phyloP scores from a whole-genome alignment of 148 eudicot genomes.

The Rhododendron kiyosumense region DNA sequence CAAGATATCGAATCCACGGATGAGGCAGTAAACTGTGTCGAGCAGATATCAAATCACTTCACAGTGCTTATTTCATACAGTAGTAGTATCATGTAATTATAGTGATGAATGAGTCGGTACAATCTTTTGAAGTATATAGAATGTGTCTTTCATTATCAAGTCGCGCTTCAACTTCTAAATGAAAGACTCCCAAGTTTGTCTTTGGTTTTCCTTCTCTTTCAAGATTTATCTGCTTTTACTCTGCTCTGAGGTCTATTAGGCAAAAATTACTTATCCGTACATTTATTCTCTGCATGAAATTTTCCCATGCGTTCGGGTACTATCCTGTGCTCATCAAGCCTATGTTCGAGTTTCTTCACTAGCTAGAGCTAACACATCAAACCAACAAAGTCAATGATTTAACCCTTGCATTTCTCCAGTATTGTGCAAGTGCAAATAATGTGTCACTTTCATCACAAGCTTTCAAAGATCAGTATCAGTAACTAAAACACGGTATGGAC shows the following conservation, averaged over 20 bases:
- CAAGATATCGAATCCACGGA: constrained; percentile 23
- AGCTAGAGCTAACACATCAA: neutral
- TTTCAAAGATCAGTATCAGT: neutral
- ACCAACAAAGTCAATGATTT: neutral
- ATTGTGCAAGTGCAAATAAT: neutral
- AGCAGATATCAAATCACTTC: too few species aligned
- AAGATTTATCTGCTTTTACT: neutral
- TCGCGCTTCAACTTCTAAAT: constrained; percentile 6
- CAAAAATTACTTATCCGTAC: neutral
- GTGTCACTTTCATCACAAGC: neutral
- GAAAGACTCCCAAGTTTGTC: neutral
- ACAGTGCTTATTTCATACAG: neutral
- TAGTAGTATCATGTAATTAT: neutral
- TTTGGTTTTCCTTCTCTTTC: neutral
- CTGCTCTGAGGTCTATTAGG: neutral
- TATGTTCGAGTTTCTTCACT: neutral
- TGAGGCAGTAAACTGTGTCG: neutral
- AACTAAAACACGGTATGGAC: neutral
- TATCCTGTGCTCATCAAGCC: neutral
- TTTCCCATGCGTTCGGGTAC: neutral
- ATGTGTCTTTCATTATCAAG: neutral
- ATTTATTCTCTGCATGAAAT: neutral
- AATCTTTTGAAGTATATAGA: neutral
- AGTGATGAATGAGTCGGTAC: neutral
- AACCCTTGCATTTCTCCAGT: neutral